These are phyloP conservation scores for Bremia lactucae DNA, from an alignment of 352 stramenopile genomes.

Conservation along the genomic window DNA sequence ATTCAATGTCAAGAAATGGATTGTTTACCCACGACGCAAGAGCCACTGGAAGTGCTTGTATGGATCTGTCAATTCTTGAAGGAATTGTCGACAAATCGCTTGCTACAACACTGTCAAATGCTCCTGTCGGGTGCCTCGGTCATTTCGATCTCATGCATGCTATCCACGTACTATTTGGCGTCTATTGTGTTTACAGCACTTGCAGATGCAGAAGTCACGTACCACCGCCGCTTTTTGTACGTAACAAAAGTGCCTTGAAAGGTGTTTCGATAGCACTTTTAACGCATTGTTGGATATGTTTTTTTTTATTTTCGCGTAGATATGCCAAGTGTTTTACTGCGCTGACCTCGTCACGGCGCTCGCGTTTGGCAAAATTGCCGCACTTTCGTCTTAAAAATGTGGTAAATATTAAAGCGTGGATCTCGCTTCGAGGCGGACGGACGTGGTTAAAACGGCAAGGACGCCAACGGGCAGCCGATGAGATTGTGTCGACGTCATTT, in stretches of 20 bases:
- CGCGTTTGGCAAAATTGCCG: conserved; percentile 70
- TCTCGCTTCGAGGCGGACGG: conserved; percentile 73
- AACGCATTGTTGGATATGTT: conserved; percentile 1
- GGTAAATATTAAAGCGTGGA: conserved; percentile 87
- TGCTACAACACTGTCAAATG: conserved; percentile 14
- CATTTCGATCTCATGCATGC: conserved; percentile 57
- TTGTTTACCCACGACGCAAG: conserved; percentile 36
- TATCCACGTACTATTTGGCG: conserved; percentile 67
- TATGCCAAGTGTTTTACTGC: conserved; percentile 87
- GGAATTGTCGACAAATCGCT: conserved; percentile 16
- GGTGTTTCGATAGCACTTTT: too few species aligned
- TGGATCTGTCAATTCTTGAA: conserved; percentile 27
- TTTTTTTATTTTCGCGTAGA: conserved; percentile 15
- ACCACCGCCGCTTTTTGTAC: conserved; percentile 75
- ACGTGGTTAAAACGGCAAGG: conserved; percentile 84
- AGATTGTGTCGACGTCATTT: conserved; percentile 85
- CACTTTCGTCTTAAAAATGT: conserved; percentile 88
- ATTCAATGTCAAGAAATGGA: conserved; percentile 53
- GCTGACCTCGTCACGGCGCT: conserved; percentile 76
- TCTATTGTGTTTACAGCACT: conserved; percentile 66
- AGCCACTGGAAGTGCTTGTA: conserved; percentile 32
- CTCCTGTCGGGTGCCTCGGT: conserved; percentile 29
- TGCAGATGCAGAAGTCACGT: conserved; percentile 76
- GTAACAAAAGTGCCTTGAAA: too few species aligned
- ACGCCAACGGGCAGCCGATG: conserved; percentile 74